phyloP scores from a whole-genome alignment of 768 basidiomycete species.

The Mycena capillaripes region DNA sequence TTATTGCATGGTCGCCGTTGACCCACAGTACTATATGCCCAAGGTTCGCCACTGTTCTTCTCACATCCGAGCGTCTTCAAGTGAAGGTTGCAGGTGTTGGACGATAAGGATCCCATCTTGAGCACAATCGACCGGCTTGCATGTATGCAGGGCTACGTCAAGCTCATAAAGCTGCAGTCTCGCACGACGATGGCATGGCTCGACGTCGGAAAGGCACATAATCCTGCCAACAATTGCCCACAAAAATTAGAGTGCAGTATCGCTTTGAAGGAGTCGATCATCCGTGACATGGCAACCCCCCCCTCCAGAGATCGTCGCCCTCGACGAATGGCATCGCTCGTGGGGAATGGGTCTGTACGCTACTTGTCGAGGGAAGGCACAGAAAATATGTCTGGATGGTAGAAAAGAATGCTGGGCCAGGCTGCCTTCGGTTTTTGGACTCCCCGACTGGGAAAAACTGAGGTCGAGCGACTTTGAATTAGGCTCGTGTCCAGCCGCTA shows the following conservation, averaged over 20 bases:
- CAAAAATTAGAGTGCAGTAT: neutral
- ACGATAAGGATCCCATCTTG: neutral
- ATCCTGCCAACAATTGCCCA: neutral
- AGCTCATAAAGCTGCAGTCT: neutral
- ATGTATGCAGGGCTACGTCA: slow-evolving; percentile 9
- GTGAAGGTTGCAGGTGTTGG: neutral
- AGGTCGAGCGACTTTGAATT: slow-evolving; percentile 22
- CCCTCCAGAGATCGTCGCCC: neutral
- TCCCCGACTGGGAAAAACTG: slow-evolving; percentile 19
- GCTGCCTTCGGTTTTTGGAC: slow-evolving; percentile 18
- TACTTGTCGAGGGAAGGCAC: neutral
- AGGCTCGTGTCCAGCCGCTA: too few relatives aligned
- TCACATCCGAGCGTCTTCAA: neutral
- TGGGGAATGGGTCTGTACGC: slow-evolving; percentile 6
- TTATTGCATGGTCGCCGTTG: neutral
- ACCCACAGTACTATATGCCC: neutral
- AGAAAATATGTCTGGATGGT: neutral
- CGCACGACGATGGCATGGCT: neutral
- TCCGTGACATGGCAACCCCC: neutral
- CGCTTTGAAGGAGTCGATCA: neutral
- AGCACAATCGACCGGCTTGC: neutral
- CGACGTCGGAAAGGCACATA: neutral
- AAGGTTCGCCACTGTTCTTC: neutral
- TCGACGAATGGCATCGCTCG: neutral
- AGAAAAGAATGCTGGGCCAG: slow-evolving; percentile 16